Percentiles rank a stretch among this genome's conserved stretches.
phyloP scores from a whole-genome alignment of 2,329 filamentous ascomycete genomes.

The Calonectria pseudoreteaudii region DNA sequence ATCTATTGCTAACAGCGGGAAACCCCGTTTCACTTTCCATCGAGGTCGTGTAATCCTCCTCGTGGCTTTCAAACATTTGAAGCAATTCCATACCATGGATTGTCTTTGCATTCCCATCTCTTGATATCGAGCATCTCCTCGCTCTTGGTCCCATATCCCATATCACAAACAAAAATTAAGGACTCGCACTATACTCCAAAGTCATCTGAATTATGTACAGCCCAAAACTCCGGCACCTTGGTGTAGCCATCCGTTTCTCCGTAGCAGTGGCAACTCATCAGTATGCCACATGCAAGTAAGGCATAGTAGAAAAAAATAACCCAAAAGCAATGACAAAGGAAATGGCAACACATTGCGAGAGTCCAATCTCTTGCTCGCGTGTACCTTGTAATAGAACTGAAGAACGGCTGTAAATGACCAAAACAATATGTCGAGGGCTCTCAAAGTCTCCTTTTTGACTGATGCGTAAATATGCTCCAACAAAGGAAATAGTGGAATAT shows the following conservation, averaged over 20 bases:
- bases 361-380: slow-evolving; percentile 6
- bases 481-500: slow-evolving; percentile 11
- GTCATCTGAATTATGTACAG: slow-evolving; percentile 7
- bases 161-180: slow-evolving; percentile 9
- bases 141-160: slow-evolving; percentile 4
- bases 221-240: slow-evolving; percentile 30
- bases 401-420: slow-evolving; percentile 6
- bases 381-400: background rate
- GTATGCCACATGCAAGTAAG: background rate
- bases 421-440: background rate
- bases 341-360: background rate
- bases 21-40: slow-evolving; percentile 11
- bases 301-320: background rate
- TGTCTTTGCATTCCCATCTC: slow-evolving; percentile 19
- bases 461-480: background rate
- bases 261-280: background rate
- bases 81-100: background rate
- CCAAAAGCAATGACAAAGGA: slow-evolving; percentile 1
- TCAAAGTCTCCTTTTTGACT: slow-evolving; percentile 1
- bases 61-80: slow-evolving; percentile 21
- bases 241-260: slow-evolving; percentile 9
- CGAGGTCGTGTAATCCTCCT: slow-evolving; percentile 3
- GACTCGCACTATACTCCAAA: slow-evolving; percentile 18
- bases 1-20: slow-evolving; percentile 24
- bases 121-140: slow-evolving; percentile 4